These are phyloP conservation scores for Yamadazyma kitorensis DNA, from an alignment of 805 yeast species.

Conservation along the genomic window DNA sequence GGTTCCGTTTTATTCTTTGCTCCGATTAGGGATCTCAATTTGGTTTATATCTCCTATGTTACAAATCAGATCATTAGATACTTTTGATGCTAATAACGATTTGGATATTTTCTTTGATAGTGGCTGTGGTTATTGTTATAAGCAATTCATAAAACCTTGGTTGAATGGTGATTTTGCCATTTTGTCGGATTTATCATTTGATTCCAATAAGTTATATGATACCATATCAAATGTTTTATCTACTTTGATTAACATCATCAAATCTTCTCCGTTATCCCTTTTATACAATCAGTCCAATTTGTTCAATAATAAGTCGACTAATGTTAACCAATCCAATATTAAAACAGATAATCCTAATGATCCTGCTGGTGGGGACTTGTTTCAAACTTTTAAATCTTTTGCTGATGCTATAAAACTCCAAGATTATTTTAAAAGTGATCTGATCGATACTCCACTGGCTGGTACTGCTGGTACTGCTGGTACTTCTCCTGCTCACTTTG, in stretches of 20 bases:
- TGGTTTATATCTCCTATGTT: conserved; percentile 60
- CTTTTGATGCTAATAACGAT: conserved; percentile 15
- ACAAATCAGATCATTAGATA: conserved; percentile 1
- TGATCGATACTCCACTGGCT: too few species aligned
- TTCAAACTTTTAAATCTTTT: conserved; percentile 3
- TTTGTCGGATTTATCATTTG: conserved; percentile 4
- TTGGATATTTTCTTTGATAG: conserved; percentile 24
- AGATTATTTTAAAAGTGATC: conserved; percentile 2
- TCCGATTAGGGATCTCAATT: conserved; percentile 45
- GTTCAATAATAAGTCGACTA: too few species aligned
- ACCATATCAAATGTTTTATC: neutral
- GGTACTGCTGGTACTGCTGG: too few species aligned
- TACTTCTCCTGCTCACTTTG: neutral
- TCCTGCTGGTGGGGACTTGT: too few species aligned
- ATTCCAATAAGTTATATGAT: conserved; percentile 6
- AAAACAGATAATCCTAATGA: too few species aligned
- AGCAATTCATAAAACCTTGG: conserved; percentile 24
- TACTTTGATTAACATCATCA: conserved; percentile 1
- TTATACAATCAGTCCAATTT: too few species aligned
- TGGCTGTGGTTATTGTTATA: conserved; percentile 35
- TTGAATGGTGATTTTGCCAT: conserved; percentile 21
- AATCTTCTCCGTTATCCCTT: conserved; percentile 2
- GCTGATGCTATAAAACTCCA: conserved; percentile 1
- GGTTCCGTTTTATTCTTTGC: conserved; percentile 55
- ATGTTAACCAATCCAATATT: too few species aligned